Evolutionary conservation across 2,329 filamentous ascomycete genomes (phyloP).

Genomic region (Chrysosporium queenslandicum): DNA sequence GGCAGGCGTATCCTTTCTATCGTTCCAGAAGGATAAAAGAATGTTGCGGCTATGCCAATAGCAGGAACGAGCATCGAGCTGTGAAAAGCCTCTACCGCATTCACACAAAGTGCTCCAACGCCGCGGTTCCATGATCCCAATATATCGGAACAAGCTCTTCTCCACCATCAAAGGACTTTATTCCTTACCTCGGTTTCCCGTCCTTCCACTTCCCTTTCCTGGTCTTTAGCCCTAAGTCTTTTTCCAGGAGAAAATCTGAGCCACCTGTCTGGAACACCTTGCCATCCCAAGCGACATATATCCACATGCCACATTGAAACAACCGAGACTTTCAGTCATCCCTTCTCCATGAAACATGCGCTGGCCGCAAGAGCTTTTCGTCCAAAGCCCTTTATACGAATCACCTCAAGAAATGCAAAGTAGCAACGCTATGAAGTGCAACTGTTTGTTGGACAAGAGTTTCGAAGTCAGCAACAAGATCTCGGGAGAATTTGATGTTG

Average conservation of each 20-base stretch:
- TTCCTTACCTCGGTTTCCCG: too few relatives aligned
- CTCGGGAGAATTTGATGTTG: not conserved
- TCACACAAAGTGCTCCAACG: too few relatives aligned
- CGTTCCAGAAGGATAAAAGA: constrained; percentile 4
- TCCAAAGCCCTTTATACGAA: not conserved
- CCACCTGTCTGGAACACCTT: too few relatives aligned
- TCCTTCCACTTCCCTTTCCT: too few relatives aligned
- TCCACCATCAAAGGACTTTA: too few relatives aligned
- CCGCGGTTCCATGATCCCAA: too few relatives aligned
- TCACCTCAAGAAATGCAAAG: not conserved
- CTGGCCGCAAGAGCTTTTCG: not conserved
- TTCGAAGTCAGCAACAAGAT: not conserved
- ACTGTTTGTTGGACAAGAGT: not conserved
- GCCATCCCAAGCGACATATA: too few relatives aligned
- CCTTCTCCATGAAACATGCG: not conserved
- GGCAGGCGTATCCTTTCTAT: not conserved
- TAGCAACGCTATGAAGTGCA: not conserved
- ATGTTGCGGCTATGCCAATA: not conserved
- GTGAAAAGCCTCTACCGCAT: too few relatives aligned
- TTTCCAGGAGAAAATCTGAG: too few relatives aligned
- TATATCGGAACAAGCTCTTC: too few relatives aligned
- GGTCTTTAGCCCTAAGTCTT: too few relatives aligned
- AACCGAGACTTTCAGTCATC: not conserved
- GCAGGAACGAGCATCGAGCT: not conserved
- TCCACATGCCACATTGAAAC: too few relatives aligned